A percentile compares a stretch with the other conserved stretches of the same genome.
These are phyloP conservation scores for Omphalea diandra DNA, from an alignment of 441 rosid genomes.

Conservation along the genomic window DNA sequence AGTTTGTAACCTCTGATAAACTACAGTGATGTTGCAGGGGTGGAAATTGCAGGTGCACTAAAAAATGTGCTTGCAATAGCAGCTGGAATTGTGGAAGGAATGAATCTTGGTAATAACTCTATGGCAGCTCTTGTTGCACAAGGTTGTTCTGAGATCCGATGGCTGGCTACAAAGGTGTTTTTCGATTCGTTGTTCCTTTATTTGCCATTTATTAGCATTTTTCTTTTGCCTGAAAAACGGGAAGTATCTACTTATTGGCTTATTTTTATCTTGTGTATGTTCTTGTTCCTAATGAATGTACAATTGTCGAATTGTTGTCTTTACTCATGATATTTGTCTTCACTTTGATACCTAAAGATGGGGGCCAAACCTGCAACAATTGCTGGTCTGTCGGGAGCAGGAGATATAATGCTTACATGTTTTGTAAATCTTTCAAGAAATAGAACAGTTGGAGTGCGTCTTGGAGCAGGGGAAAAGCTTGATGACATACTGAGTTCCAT, in stretches of 20 bases:
- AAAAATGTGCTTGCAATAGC: slow-evolving; percentile 96
- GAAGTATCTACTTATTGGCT: too few species aligned
- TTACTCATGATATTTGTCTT: slow-evolving; percentile 18
- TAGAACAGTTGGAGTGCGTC: slow-evolving; percentile 81
- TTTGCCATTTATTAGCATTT: neutral
- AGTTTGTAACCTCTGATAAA: slow-evolving; percentile 72
- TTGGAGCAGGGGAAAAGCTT: slow-evolving; percentile 90
- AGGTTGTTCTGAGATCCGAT: slow-evolving; percentile 95
- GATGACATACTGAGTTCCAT: slow-evolving; percentile 75
- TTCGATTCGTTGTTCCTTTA: slow-evolving; percentile 4
- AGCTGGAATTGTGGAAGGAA: slow-evolving; percentile 92
- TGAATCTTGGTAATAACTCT: slow-evolving; percentile 92
- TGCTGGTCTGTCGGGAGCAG: slow-evolving; percentile 92
- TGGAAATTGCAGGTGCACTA: slow-evolving; percentile 93
- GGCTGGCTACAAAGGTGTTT: slow-evolving; percentile 86
- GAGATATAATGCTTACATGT: slow-evolving; percentile 95
- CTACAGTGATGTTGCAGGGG: slow-evolving; percentile 96
- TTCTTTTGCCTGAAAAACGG: too few species aligned
- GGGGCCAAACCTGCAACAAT: slow-evolving; percentile 91
- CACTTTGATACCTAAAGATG: slow-evolving; percentile 51
- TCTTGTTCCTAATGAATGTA: neutral
- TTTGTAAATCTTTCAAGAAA: slow-evolving; percentile 92
- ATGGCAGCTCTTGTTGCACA: slow-evolving; percentile 98
- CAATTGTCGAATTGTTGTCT: too few species aligned
- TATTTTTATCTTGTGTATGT: too few species aligned